These are phyloP conservation scores for Penicillium dipodomyicola DNA, from an alignment of 495 filamentous ascomycete genomes.

Conservation along the genomic window DNA sequence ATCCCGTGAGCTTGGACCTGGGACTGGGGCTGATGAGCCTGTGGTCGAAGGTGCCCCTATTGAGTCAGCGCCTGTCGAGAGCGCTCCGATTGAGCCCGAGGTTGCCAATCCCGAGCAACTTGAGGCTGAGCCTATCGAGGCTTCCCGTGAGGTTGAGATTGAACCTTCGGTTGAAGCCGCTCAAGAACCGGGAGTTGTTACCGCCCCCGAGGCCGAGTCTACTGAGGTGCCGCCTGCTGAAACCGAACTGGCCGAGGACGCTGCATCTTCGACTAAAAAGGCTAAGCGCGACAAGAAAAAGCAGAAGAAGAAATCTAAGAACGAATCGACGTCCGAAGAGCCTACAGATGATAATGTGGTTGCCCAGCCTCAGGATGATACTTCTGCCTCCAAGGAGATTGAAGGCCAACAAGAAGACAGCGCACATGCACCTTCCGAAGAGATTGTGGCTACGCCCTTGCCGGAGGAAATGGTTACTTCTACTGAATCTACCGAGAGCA, in stretches of 20 bases:
- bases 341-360: background rate
- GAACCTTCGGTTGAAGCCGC: slow-evolving; percentile 2
- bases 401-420: slow-evolving; percentile 5
- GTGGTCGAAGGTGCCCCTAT: background rate
- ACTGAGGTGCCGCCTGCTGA: slow-evolving; percentile 10
- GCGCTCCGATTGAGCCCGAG: background rate
- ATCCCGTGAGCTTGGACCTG: slow-evolving; percentile 8
- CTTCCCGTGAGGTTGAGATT: background rate
- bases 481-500: background rate
- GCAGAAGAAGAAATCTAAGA: slow-evolving; percentile 38
- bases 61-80: slow-evolving; percentile 1
- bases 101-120: background rate
- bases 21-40: slow-evolving; percentile 1
- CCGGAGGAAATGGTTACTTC: background rate
- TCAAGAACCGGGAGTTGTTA: background rate
- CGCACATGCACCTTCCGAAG: background rate
- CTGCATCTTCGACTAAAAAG: slow-evolving; percentile 32
- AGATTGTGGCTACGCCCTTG: background rate
- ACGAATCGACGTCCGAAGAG: slow-evolving; percentile 12
- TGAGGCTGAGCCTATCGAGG: slow-evolving; percentile 3
- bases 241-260: slow-evolving; percentile 13
- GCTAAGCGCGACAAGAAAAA: slow-evolving; percentile 38
- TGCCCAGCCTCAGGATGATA: background rate
- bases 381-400: background rate
- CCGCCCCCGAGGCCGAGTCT: slow-evolving; percentile 9